These are phyloP conservation scores for Fusarium brevicatenulatum DNA, from an alignment of 2,329 filamentous ascomycete species.

Conservation along the genomic window DNA sequence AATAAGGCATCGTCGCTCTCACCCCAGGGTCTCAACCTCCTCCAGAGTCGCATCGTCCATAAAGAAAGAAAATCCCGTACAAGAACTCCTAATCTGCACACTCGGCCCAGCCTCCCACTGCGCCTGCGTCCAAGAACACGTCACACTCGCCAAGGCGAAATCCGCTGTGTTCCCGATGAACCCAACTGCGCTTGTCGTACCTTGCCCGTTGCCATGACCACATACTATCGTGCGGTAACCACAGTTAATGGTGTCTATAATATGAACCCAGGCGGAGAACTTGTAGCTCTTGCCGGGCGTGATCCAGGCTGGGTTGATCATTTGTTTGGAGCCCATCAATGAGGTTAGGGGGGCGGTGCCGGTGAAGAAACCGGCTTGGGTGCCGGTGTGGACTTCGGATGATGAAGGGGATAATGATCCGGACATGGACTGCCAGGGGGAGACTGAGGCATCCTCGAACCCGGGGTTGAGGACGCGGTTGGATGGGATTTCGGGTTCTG, in stretches of 20 bases:
- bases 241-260: not conserved
- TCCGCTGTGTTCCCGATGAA: not conserved
- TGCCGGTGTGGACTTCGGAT: not conserved
- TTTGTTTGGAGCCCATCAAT: not conserved
- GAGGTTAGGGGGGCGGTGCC: not conserved
- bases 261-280: not conserved
- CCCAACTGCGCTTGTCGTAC: not conserved
- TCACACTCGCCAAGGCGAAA: not conserved
- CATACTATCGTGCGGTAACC: not conserved
- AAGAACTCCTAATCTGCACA: not conserved
- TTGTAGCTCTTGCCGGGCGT: not conserved
- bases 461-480: not conserved
- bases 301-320: not conserved
- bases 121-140: constrained; percentile 6
- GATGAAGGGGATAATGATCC: not conserved
- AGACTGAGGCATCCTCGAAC: fast-evolving
- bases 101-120: not conserved
- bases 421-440: not conserved
- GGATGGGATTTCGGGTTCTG: not conserved
- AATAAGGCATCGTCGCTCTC: fast-evolving
- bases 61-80: not conserved
- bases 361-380: not conserved
- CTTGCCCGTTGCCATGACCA: not conserved
- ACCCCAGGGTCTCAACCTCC: not conserved
- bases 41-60: not conserved